Evolutionary conservation across 495 filamentous ascomycete species (phyloP), one percentile per base, ranked within the genome.

Genomic region (Aspergillus taichungensis): DNA sequence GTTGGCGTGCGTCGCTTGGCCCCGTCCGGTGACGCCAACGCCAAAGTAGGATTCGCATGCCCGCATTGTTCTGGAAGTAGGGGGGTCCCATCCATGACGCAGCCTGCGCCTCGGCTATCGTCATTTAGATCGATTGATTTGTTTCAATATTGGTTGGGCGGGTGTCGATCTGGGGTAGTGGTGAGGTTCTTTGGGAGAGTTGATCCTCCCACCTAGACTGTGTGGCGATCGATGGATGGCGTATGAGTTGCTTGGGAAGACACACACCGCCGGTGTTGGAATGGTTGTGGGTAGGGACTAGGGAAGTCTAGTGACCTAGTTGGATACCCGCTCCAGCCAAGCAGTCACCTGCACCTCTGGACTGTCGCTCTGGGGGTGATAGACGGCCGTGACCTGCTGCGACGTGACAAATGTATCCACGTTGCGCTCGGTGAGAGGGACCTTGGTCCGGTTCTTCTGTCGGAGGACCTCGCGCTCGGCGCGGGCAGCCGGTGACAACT

Each of bases 251-350:
- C 4, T 24, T n/a, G n/a, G n/a, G n/a, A n/a, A n/a, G n/a, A n/a
- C n/a, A 24, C 18, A 24, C 18, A 24, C 18, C 18, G 18, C 18
- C 4, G 18, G 1, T 24, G 18, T 24, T 4, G 18, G 4, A 4
- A 24, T 24, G 18, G 18, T 24, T 24, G 18, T 24, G 18, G 18
- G 18, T 4, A 24, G 6, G 32, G 3, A n/a, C n/a, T 27, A 40
- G 35, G 34, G 8, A 4, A 18, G 41, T 35, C 40, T 10, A 32
- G 11, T 30, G 12, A 18, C 36, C 28, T 8, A 53, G 29, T 59
- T 63, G 71, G 71, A 57, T 76, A 84, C 34, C 66, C 77, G 55
- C 68, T 77, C 68, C 72, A 88, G 57, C 85, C 85, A 72, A 77
- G 82, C 62, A 66, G 78, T 62, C 76, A 89, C 55, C 61, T 78